phyloP scores from a whole-genome alignment of 2,329 filamentous ascomycete species.

The Fusarium duplospermum region DNA sequence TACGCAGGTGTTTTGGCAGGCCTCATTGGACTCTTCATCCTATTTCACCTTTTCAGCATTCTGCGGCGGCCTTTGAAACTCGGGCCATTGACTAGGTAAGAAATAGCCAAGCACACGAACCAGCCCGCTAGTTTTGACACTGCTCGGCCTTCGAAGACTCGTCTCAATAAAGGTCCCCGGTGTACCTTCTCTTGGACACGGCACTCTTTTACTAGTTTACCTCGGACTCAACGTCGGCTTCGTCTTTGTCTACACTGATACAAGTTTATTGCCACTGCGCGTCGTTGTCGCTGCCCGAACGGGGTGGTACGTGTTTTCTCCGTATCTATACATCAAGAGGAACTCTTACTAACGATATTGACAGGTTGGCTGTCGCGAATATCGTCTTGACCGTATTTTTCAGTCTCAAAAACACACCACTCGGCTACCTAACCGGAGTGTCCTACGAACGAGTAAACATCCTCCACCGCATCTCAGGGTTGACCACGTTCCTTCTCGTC shows the following conservation, averaged over 20 bases:
- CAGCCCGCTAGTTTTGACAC: background rate
- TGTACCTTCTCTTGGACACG: background rate
- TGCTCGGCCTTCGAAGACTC: background rate
- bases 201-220: background rate
- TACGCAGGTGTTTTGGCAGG: background rate
- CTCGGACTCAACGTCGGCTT: background rate
- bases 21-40: background rate
- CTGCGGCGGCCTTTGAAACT: background rate
- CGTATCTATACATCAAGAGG: background rate
- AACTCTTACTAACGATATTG: background rate
- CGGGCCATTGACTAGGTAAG: background rate
- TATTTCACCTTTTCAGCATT: background rate
- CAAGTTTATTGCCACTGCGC: background rate
- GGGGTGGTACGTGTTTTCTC: background rate
- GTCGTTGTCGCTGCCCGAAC: background rate
- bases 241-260: background rate
- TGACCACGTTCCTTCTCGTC: background rate
- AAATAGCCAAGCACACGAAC: background rate
- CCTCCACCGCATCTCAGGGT: background rate
- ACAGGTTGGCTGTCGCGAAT: background rate
- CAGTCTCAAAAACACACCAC: background rate
- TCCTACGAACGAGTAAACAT: background rate
- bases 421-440: background rate
- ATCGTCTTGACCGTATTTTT: background rate
- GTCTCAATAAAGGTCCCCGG: background rate